A percentile compares a stretch with the other conserved stretches of the same genome.
Conservation (phyloP, 768 basidiomycete species). For the Leccinum uliginosum region DNA sequence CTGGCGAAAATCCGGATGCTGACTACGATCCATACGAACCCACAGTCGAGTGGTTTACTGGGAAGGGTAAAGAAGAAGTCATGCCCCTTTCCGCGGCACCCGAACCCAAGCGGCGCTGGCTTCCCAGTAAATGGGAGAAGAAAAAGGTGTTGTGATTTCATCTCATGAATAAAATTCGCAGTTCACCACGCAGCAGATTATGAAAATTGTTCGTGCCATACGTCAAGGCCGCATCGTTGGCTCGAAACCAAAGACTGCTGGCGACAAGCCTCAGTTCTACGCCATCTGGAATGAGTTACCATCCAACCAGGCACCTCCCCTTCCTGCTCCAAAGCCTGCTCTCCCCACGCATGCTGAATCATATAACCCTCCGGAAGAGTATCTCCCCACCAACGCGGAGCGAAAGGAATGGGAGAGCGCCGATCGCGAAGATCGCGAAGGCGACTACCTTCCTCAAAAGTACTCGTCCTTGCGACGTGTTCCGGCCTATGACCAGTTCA, state of each 20-base stretch:
- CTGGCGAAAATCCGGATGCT: conserved; percentile 87
- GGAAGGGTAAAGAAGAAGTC: conserved; percentile 88
- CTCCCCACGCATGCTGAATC: conserved; percentile 95
- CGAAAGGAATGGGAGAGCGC: conserved; percentile 74
- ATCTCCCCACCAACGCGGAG: conserved; percentile 82
- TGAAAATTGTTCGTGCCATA: conserved; percentile 99
- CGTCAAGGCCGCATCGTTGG: conserved; percentile 92
- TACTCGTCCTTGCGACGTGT: conserved; percentile 82
- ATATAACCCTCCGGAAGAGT: conserved; percentile 97
- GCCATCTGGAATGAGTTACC: conserved; percentile 84
- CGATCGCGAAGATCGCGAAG: conserved; percentile 87
- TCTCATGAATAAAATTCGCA: neutral
- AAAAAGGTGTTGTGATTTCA: conserved; percentile 66
- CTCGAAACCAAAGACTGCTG: conserved; percentile 75
- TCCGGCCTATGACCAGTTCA: conserved; percentile 86
- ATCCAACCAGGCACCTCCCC: conserved; percentile 75
- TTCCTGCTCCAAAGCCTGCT: conserved; percentile 86
- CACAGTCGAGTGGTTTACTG: conserved; percentile 95
- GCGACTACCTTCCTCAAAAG: conserved; percentile 86
- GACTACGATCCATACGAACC: conserved; percentile 91
- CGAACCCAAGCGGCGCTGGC: conserved; percentile 94
- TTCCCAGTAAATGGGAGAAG: conserved; percentile 99
- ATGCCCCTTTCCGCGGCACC: conserved; percentile 92
- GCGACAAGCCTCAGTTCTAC: conserved; percentile 67
- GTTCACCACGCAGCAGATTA: conserved; percentile 55